Conservation (phyloP, 106 monocot species). For the Alisma plantagoaquatica region DNA sequence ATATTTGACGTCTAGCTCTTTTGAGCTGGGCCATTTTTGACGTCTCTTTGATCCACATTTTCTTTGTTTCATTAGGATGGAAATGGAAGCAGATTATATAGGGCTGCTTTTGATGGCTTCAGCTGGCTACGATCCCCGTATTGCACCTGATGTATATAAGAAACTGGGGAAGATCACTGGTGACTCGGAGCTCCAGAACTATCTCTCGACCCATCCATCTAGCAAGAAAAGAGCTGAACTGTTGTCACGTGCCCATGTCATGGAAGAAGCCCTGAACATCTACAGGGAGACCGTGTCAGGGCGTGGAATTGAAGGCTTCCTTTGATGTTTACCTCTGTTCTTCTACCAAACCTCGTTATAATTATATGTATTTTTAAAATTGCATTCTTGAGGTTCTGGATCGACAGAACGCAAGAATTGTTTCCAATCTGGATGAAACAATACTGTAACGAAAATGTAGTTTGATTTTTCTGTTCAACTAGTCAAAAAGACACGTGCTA, state of each 20-base stretch:
- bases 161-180: conserved; percentile 49
- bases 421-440: too few relatives aligned
- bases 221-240: conserved; percentile 61
- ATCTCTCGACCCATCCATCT: conserved; percentile 66
- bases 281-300: conserved; percentile 40
- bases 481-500: too few relatives aligned
- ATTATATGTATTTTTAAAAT: too few relatives aligned
- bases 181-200: conserved; percentile 39
- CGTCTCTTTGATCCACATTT: too few relatives aligned
- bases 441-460: too few relatives aligned
- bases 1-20: too few relatives aligned
- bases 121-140: conserved; percentile 68
- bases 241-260: conserved; percentile 51
- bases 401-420: too few relatives aligned
- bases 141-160: conserved; percentile 58
- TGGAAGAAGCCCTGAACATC: conserved; percentile 52
- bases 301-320: conserved; percentile 48
- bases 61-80: conserved; percentile 38
- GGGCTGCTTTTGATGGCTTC: conserved; percentile 59
- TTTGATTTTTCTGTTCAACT: too few relatives aligned
- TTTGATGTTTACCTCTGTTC: conserved; percentile 13
- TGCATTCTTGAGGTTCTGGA: too few relatives aligned
- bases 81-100: conserved; percentile 75
- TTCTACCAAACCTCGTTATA: too few relatives aligned
- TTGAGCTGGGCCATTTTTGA: too few relatives aligned